A percentile compares a stretch with the other conserved stretches of the same genome.
Evolutionary conservation across 495 filamentous ascomycete genomes (phyloP).

Genomic region (Penicillium canescens): DNA sequence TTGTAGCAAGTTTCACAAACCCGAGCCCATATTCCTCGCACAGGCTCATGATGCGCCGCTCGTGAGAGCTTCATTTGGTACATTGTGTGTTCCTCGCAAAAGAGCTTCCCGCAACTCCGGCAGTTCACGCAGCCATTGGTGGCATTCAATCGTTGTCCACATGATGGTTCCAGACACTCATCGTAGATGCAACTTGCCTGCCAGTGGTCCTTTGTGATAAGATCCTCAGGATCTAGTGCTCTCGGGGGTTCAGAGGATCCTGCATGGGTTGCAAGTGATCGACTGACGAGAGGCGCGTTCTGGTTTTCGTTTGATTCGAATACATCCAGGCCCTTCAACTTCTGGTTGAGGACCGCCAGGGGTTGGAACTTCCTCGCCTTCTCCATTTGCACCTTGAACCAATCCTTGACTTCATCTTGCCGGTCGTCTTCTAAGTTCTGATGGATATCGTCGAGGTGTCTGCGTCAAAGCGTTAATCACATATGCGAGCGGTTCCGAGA

Average conservation of each 20-base stretch:
- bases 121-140: conserved; percentile 88
- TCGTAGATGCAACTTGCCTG: conserved; percentile 73
- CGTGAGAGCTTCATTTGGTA: conserved; percentile 98
- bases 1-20: conserved; percentile 99
- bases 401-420: conserved; percentile 96
- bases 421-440: conserved; percentile 89
- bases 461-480: conserved; percentile 32
- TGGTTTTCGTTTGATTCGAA: conserved; percentile 90
- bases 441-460: conserved; percentile 92
- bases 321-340: conserved; percentile 93
- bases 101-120: conserved; percentile 85
- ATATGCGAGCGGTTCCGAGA: background rate
- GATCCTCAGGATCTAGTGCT: conserved; percentile 75
- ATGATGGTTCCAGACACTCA: conserved; percentile 81
- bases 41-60: conserved; percentile 86
- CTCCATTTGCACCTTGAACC: conserved; percentile 95
- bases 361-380: conserved; percentile 97
- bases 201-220: conserved; percentile 88
- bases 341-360: conserved; percentile 87
- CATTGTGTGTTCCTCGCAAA: conserved; percentile 98
- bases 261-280: conserved; percentile 32
- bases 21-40: conserved; percentile 88
- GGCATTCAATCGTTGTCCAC: conserved; percentile 73
- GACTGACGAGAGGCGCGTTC: conserved; percentile 27
- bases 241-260: conserved; percentile 37